A percentile compares a stretch with the other conserved stretches of the same genome.
Conservation (phyloP, 148 eudicot species). For the Nyssa sinensis region DNA sequence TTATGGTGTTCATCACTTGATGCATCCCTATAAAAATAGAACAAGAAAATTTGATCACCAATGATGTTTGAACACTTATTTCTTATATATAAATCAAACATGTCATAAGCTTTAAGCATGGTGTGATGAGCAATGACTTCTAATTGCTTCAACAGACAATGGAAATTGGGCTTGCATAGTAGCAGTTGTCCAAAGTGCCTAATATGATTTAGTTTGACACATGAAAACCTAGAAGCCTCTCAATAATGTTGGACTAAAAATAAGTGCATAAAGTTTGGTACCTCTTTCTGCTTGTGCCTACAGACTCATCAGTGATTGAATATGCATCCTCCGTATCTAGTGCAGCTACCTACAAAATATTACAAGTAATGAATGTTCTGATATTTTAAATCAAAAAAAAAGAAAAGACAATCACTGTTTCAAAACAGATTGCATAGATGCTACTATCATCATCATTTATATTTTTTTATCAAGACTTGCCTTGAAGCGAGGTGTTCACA, state of each 20-base stretch:
- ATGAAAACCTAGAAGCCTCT: too few species aligned
- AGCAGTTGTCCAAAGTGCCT: not conserved
- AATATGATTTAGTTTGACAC: not conserved
- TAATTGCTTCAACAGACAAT: not conserved
- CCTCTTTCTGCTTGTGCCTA: not conserved
- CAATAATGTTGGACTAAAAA: not conserved
- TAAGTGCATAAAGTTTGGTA: not conserved
- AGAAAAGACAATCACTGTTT: not conserved
- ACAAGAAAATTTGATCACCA: not conserved
- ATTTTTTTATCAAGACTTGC: not conserved
- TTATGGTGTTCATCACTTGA: not conserved
- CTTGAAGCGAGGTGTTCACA: not conserved
- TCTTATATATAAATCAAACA: not conserved
- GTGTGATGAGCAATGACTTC: conserved; percentile 1
- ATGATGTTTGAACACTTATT: not conserved
- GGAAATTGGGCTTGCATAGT: not conserved
- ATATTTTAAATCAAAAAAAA: too few species aligned
- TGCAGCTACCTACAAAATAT: conserved; percentile 2
- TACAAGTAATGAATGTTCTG: not conserved
- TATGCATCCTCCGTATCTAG: not conserved
- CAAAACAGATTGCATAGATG: not conserved
- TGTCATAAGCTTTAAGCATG: not conserved
- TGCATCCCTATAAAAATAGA: not conserved
- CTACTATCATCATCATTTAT: not conserved
- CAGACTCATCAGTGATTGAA: not conserved